Conservation (phyloP, 1,284 basidiomycete genomes). For the Lentinus polychrous region DNA sequence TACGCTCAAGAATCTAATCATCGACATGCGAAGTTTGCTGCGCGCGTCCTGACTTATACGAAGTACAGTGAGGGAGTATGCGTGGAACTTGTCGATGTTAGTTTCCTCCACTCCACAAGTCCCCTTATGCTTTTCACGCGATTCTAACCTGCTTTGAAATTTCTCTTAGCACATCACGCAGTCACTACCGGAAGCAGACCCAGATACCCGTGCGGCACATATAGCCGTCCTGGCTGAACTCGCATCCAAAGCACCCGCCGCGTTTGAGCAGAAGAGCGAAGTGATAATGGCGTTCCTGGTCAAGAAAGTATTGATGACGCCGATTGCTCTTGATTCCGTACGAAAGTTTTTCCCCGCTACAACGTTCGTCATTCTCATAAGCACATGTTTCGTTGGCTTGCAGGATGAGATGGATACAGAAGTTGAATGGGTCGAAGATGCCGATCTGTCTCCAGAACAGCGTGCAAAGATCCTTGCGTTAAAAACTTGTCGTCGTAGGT, state of each 20-base stretch:
- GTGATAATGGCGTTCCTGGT: constrained; percentile 67
- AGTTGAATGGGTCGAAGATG: constrained; percentile 69
- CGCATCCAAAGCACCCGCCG: constrained; percentile 59
- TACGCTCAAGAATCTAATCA: constrained; percentile 58
- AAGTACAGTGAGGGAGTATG: constrained; percentile 49
- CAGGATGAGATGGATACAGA: constrained; percentile 46
- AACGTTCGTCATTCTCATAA: too few relatives aligned
- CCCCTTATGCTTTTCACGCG: constrained; percentile 7
- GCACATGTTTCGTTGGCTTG: neutral
- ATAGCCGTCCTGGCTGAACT: constrained; percentile 73
- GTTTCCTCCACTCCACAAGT: constrained; percentile 21
- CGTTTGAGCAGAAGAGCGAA: constrained; percentile 75
- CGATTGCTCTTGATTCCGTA: constrained; percentile 42
- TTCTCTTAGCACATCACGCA: constrained; percentile 48
- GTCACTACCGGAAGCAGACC: constrained; percentile 42
- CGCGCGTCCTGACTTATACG: constrained; percentile 64
- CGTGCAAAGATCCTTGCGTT: constrained; percentile 69
- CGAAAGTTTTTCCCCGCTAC: constrained; percentile 14
- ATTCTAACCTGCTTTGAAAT: neutral
- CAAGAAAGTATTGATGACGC: constrained; percentile 63
- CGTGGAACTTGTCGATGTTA: constrained; percentile 57
- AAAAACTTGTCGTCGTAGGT: constrained; percentile 76
- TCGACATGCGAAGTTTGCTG: constrained; percentile 83
- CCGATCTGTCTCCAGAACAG: constrained; percentile 46
- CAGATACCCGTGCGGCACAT: constrained; percentile 56